A percentile compares a stretch with the other conserved stretches of the same genome.
Conservation (phyloP, 371 early-diverging fungal genomes). For the Rhizomucor miehei region DNA sequence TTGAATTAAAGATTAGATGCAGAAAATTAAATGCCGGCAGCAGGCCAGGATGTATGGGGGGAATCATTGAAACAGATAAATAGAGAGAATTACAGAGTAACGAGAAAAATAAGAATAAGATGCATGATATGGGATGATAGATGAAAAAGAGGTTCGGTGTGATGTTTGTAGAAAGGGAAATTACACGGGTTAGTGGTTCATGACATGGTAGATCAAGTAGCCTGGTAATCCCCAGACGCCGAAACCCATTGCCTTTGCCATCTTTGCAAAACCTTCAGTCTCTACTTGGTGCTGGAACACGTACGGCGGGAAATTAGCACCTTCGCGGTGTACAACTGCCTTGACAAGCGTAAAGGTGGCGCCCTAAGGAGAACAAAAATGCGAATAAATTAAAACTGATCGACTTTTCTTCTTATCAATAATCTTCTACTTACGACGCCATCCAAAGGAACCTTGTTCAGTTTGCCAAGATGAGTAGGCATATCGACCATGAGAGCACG, state of each 20-base stretch:
- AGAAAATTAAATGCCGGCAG: too few relatives aligned
- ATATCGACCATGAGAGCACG: slow-evolving; percentile 46
- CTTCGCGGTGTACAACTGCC: slow-evolving; percentile 65
- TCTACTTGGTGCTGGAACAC: slow-evolving; percentile 55
- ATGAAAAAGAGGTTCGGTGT: neutral
- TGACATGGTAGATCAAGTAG: slow-evolving; percentile 50
- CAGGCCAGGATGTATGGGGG: too few relatives aligned
- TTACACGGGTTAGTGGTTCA: slow-evolving; percentile 14
- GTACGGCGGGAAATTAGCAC: slow-evolving; percentile 50
- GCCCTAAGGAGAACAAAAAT: slow-evolving; percentile 14
- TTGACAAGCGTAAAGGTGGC: slow-evolving; percentile 56
- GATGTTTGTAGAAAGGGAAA: neutral
- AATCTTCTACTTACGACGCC: slow-evolving; percentile 23
- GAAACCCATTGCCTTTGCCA: slow-evolving; percentile 66
- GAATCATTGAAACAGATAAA: neutral
- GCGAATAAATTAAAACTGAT: too few relatives aligned
- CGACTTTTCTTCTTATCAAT: neutral
- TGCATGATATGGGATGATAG: slow-evolving; percentile 1
- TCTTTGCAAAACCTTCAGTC: slow-evolving; percentile 78
- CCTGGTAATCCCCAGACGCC: slow-evolving; percentile 60
- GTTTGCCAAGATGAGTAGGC: slow-evolving; percentile 33
- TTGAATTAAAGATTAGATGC: too few relatives aligned
- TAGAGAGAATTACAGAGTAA: too few relatives aligned
- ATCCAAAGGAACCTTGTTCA: slow-evolving; percentile 37
- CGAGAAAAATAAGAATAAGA: neutral